phyloP scores from a whole-genome alignment of 139 green algal species.

The Microglena sp. region DNA sequence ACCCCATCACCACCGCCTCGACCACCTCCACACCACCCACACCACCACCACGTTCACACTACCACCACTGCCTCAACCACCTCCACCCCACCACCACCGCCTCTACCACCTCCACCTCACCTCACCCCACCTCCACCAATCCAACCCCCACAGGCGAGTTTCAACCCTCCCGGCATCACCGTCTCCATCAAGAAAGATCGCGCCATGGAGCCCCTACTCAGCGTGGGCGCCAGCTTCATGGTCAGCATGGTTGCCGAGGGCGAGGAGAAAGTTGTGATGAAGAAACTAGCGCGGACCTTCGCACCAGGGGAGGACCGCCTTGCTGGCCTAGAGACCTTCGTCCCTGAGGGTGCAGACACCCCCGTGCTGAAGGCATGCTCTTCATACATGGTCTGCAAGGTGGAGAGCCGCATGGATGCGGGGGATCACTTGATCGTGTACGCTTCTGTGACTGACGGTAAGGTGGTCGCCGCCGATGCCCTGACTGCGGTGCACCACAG shows the following conservation, averaged over 20 bases:
- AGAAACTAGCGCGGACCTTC: conserved; percentile 68
- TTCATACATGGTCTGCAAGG: conserved; percentile 15
- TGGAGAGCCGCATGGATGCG: conserved; percentile 47
- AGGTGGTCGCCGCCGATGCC: conserved; percentile 50
- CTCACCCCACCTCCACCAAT: no score
- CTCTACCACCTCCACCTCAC: no score
- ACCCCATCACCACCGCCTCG: no score
- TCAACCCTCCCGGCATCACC: conserved; percentile 83
- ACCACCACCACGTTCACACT: no score
- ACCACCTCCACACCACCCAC: no score
- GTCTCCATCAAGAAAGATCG: conserved; percentile 89
- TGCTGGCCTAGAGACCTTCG: conserved; percentile 39
- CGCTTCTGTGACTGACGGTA: conserved; percentile 57
- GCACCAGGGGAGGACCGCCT: conserved; percentile 79
- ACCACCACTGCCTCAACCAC: no score
- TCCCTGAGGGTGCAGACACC: conserved; percentile 32
- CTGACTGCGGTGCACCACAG: conserved; percentile 73
- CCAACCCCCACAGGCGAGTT: conserved; percentile 77
- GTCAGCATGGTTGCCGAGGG: conserved; percentile 76
- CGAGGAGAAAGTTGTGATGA: conserved; percentile 15
- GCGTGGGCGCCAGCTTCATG: conserved; percentile 9
- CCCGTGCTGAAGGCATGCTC: conserved; percentile 25
- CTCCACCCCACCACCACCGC: no score
- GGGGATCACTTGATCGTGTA: conserved; percentile 67
- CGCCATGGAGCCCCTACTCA: conserved; percentile 80